Conservation (phyloP, 192 early-diverging fungal genomes). For the Umbelopsis sp. region DNA sequence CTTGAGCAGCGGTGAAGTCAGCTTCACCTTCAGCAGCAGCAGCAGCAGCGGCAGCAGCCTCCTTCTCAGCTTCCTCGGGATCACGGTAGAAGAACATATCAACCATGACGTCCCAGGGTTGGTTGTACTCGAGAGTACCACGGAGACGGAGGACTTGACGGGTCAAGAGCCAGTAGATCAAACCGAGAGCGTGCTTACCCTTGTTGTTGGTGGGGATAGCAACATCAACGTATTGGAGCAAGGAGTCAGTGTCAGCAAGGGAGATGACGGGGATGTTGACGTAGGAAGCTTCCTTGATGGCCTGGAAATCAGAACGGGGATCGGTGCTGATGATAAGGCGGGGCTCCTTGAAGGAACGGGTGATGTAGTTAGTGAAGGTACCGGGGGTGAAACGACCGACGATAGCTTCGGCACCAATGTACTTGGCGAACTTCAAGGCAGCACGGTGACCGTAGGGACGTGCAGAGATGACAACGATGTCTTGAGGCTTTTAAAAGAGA, state of each 20-base stretch:
- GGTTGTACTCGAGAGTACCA: constrained; percentile 81
- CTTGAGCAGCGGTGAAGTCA: constrained; percentile 32
- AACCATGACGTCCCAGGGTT: constrained; percentile 95
- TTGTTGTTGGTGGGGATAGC: constrained; percentile 99
- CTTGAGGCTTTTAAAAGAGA: constrained; percentile 60
- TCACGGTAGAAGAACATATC: constrained; percentile 99
- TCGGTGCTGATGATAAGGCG: constrained; percentile 96
- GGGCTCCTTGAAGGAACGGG: constrained; percentile 98
- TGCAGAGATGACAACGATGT: constrained; percentile 95
- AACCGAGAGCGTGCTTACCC: constrained; percentile 97
- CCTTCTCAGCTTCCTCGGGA: constrained; percentile 94
- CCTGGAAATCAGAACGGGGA: constrained; percentile 97
- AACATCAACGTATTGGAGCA: constrained; percentile 92
- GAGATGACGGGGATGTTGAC: constrained; percentile 99
- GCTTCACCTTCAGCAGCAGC: constrained; percentile 48
- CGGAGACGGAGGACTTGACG: constrained; percentile 97
- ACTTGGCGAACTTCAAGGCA: constrained; percentile 94
- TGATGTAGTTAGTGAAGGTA: constrained; percentile 99
- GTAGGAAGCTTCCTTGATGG: constrained; percentile 98
- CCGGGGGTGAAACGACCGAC: constrained; percentile 99
- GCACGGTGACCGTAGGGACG: constrained; percentile 97
- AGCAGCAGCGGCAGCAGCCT: constrained; percentile 68
- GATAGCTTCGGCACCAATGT: constrained; percentile 98
- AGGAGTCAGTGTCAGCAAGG: constrained; percentile 96
- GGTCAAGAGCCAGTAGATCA: constrained; percentile 95